Evolutionary conservation across 2,329 filamentous ascomycete genomes (phyloP).

Genomic region (Aspergillus versicolor): DNA sequence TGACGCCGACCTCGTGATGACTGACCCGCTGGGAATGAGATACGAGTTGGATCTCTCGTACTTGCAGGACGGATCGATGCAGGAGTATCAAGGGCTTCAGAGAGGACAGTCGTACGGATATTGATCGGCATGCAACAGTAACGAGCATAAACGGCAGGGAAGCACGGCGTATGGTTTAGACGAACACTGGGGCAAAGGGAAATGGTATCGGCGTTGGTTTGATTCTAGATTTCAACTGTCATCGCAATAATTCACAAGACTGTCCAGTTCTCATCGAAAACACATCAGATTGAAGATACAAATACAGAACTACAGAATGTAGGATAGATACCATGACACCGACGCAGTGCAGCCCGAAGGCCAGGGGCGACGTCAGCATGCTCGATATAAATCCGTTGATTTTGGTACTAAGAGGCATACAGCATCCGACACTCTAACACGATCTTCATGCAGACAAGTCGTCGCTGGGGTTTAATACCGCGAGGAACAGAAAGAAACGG

Average conservation of each 20-base stretch:
- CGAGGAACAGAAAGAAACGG: not conserved
- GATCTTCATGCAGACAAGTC: conserved; percentile 1
- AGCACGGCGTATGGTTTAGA: not conserved
- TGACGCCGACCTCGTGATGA: not conserved
- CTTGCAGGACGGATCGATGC: not conserved
- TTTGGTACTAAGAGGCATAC: conserved; percentile 6
- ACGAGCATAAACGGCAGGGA: not conserved
- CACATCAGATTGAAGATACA: no score
- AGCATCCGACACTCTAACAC: not conserved
- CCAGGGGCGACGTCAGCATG: not conserved
- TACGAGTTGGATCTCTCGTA: not conserved
- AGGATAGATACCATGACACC: not conserved
- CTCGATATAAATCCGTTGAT: not conserved
- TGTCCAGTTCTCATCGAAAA: no score
- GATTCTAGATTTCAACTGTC: no score
- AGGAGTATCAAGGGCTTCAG: not conserved
- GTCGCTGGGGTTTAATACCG: conserved; percentile 3
- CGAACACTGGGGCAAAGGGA: no score
- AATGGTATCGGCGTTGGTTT: no score
- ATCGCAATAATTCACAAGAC: no score
- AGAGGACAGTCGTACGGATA: not conserved
- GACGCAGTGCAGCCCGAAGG: not conserved
- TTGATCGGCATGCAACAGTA: not conserved
- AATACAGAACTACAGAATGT: not conserved
- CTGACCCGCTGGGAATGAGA: not conserved